phyloP scores from a whole-genome alignment of 768 basidiomycete species.

The Suillus fuscotomentosus region DNA sequence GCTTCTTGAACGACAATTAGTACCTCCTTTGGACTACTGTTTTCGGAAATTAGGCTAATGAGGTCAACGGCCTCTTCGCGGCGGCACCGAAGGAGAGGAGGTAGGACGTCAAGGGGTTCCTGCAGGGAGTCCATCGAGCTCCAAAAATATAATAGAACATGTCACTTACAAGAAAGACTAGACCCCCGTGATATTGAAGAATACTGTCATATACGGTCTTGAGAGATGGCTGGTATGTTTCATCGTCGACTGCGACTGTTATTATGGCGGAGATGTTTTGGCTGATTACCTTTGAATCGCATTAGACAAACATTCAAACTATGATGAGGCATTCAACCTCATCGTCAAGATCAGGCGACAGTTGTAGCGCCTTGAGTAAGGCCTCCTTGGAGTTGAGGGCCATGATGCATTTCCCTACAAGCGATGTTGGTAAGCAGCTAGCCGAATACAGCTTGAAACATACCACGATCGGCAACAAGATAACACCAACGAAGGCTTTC shows the following conservation, averaged over 20 bases:
- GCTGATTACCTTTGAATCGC: slow-evolving; percentile 16
- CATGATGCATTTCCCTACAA: background rate
- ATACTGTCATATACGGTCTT: slow-evolving; percentile 17
- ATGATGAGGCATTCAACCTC: slow-evolving; percentile 13
- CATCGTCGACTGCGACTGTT: slow-evolving; percentile 13
- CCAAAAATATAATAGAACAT: background rate
- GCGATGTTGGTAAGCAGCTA: no score
- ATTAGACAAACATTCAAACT: background rate
- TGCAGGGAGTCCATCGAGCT: slow-evolving; percentile 12
- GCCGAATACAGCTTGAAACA: no score
- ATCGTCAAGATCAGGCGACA: slow-evolving; percentile 22
- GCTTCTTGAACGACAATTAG: slow-evolving; percentile 41
- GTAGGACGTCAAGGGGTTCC: slow-evolving; percentile 42
- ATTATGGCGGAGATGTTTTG: slow-evolving; percentile 19
- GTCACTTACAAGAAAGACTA: slow-evolving; percentile 18
- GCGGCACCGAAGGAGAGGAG: slow-evolving; percentile 32
- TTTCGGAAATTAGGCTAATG: slow-evolving; percentile 28
- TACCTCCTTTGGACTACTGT: slow-evolving; percentile 40
- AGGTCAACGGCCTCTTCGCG: slow-evolving; percentile 31
- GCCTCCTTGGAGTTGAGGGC: background rate
- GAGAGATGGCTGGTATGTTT: slow-evolving; percentile 12
- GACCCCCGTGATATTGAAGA: slow-evolving; percentile 11
- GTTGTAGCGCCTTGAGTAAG: slow-evolving; percentile 18
- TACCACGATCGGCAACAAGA: no score
- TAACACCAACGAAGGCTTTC: no score